A percentile compares a stretch with the other conserved stretches of the same genome.
phyloP scores from a whole-genome alignment of 805 yeast species.

The Cyberlindnera lachancei region DNA sequence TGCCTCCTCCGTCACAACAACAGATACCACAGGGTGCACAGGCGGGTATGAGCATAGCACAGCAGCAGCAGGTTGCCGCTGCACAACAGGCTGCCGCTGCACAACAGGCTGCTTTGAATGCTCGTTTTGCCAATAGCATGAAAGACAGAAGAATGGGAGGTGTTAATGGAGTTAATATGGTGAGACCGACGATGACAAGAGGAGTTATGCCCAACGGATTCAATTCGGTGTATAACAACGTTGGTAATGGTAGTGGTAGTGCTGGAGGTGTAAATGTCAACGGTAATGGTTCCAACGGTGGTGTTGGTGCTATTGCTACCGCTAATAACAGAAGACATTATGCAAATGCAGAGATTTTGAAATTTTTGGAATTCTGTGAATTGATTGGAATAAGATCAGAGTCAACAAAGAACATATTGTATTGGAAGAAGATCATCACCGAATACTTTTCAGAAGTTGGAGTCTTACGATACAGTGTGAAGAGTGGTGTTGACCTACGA shows the following conservation, averaged over 20 bases:
- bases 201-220: slow-evolving; percentile 4
- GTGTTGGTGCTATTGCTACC: too few relatives aligned
- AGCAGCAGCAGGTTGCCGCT: slow-evolving; percentile 1
- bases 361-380: slow-evolving; percentile 44
- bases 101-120: too few relatives aligned
- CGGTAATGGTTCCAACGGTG: too few relatives aligned
- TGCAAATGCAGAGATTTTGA: slow-evolving; percentile 43
- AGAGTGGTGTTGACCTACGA: slow-evolving; percentile 37
- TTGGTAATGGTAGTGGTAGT: too few relatives aligned
- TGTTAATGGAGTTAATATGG: background rate
- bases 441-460: slow-evolving; percentile 51
- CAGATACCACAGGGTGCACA: slow-evolving; percentile 10
- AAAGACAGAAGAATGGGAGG: background rate
- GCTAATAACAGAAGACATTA: slow-evolving; percentile 33
- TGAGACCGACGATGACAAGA: slow-evolving; percentile 4
- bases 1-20: slow-evolving; percentile 4
- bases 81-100: background rate
- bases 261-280: too few relatives aligned
- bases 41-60: background rate
- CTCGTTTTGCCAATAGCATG: too few relatives aligned
- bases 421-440: slow-evolving; percentile 41
- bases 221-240: slow-evolving; percentile 7
- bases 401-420: slow-evolving; percentile 35
- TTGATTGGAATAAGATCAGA: slow-evolving; percentile 35
- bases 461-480: slow-evolving; percentile 37